Evolutionary conservation across 441 rosid species (phyloP).

Genomic region (Populus hybrid): DNA sequence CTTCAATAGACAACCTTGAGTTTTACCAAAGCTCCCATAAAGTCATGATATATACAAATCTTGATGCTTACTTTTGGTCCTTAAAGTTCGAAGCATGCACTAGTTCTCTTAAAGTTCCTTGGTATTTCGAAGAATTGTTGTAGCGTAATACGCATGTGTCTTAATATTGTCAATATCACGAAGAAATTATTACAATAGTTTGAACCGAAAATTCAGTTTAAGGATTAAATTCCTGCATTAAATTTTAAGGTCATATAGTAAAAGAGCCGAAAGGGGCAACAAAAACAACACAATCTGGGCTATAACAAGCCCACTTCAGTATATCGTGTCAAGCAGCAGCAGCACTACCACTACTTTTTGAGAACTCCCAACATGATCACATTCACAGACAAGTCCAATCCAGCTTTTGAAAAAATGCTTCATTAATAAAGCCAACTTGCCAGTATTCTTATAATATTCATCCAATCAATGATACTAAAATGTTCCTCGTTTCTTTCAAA

Average conservation of each 20-base stretch:
- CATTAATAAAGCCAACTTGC: background rate
- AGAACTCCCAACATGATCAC: background rate
- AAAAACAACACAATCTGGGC: background rate
- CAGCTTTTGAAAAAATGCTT: background rate
- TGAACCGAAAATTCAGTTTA: no score
- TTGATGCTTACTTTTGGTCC: no score
- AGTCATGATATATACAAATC: no score
- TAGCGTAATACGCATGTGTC: background rate
- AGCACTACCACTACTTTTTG: background rate
- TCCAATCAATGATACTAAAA: background rate
- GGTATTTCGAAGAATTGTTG: background rate
- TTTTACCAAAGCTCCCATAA: no score
- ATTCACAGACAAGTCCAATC: conserved; percentile 23
- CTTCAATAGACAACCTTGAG: background rate
- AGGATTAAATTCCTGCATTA: background rate
- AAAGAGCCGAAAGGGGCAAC: no score
- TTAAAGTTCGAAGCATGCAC: no score
- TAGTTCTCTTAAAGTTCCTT: background rate
- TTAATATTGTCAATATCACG: no score
- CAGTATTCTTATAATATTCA: background rate
- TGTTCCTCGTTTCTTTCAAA: background rate
- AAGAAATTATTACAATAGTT: no score
- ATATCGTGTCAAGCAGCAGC: background rate
- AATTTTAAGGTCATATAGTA: background rate
- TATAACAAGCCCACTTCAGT: background rate